Evolutionary conservation across 78 protist genomes (phyloP).

Genomic region (Dictyostelium capitatum): DNA sequence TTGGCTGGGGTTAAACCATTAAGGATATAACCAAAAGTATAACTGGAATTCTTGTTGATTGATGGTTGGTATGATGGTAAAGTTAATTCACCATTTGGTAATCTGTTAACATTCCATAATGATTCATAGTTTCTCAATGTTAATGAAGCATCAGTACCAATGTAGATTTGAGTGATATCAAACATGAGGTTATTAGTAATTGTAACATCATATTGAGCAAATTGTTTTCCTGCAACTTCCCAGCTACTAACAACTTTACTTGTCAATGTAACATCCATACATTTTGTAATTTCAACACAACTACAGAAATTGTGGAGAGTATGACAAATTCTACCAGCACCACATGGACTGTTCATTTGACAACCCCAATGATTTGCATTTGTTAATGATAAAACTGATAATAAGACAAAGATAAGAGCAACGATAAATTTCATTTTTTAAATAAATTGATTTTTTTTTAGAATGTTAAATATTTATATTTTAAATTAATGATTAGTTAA

Average conservation of each 20-base stretch:
- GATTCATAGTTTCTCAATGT: background rate
- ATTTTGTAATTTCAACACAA: background rate
- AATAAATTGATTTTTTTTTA: background rate
- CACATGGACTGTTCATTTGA: constrained; percentile 23
- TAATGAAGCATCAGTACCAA: constrained; percentile 14
- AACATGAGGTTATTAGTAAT: background rate
- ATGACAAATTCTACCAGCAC: constrained; percentile 21
- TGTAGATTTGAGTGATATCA: background rate
- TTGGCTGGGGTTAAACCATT: background rate
- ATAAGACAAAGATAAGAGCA: too few species aligned
- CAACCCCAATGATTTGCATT: constrained; percentile 11
- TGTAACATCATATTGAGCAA: constrained; percentile 12
- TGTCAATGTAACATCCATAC: constrained; percentile 11
- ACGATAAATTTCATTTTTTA: background rate
- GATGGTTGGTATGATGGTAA: background rate
- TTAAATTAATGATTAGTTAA: background rate
- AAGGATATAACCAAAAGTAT: background rate
- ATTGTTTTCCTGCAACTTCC: background rate
- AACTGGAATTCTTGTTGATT: background rate
- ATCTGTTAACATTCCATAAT: constrained; percentile 27
- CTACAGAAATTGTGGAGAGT: background rate
- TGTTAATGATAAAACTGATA: background rate
- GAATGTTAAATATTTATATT: background rate
- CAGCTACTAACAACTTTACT: background rate
- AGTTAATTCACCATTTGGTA: background rate